phyloP scores from a whole-genome alignment of 352 stramenopile species.

The Phytophthora tentaculata region DNA sequence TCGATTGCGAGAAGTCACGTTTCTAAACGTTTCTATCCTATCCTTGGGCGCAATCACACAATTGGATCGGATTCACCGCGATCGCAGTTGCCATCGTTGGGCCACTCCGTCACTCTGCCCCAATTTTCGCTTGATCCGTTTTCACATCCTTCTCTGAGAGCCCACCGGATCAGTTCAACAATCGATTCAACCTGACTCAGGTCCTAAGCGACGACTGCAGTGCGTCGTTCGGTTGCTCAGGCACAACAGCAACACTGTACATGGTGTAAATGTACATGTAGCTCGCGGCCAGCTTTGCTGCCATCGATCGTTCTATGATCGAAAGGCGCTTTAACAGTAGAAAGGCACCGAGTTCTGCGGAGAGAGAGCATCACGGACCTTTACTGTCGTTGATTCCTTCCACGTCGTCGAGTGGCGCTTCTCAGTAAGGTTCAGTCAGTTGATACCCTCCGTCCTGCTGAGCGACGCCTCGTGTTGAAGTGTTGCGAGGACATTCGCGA shows the following conservation, averaged over 20 bases:
- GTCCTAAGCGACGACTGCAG: not conserved
- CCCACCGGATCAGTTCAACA: constrained; percentile 25
- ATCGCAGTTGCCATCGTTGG: constrained; percentile 14
- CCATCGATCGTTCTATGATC: not conserved
- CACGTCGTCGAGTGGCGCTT: constrained; percentile 6
- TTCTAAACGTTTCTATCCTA: constrained; percentile 27
- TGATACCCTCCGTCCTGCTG: not conserved
- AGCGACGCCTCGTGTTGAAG: constrained; percentile 20
- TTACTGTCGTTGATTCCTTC: constrained; percentile 12
- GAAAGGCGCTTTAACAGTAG: constrained; percentile 1
- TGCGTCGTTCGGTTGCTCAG: constrained; percentile 24
- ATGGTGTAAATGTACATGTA: no score
- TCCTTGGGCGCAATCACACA: constrained; percentile 26
- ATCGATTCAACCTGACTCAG: constrained; percentile 23
- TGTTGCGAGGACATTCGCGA: constrained; percentile 6
- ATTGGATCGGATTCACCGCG: constrained; percentile 25
- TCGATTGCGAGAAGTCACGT: no score
- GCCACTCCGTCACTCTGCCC: not conserved
- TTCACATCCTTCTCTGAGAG: constrained; percentile 21
- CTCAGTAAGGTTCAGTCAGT: not conserved
- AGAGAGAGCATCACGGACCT: constrained; percentile 3
- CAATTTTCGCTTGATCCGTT: constrained; percentile 13
- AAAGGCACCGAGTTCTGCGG: not conserved
- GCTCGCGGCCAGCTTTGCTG: no score
- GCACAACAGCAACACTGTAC: not conserved